Evolutionary conservation across 257 asterid species (phyloP), one percentile per base, ranked within the genome.

Genomic region (Ehretia macrophylla): DNA sequence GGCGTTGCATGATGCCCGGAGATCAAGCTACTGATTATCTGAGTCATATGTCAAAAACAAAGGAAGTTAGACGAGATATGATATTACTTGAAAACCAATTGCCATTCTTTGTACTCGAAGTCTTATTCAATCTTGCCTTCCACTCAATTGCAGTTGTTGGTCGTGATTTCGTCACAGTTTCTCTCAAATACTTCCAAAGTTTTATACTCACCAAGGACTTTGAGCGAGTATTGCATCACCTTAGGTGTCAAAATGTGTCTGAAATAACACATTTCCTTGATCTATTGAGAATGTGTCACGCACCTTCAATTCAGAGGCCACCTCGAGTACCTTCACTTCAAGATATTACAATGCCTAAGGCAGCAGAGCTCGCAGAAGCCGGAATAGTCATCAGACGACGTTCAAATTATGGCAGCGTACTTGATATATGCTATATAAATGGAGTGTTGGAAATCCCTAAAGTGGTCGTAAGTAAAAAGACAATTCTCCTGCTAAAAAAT

Each of bases 21-120:
- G 68, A 61, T 11, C 77, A 73, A 5, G 13, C 55, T 0, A 47
- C 73, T 19, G 32, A 70, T 14, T 65, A 60, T 14, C 67, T 45
- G 62, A 49, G 14, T 71, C 5, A 50, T 51, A n/a, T n/a, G n/a
- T 6, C 35, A 27, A 27, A 6, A 27, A 27, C 35, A 16, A 54
- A 57, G 49, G 63, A 62, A 19, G 10, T 69, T 10, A 32, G 46
- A 17, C 59, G 58, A 21, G 86, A 81, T 38, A 10, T 74, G 65
- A 27, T 81, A 21, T 16, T 75, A 51, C 40, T 81, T 12, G 86
- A 77, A 52, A 81, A 77, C 56, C 83, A 77, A 14, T 19, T 76
- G 32, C 85, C 83, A 5, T 76, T 70, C 48, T 73, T 80, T 11
- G 68, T 71, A 42, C 73, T 80, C 8, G 56, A 55, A 27, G 35